phyloP scores from a whole-genome alignment of 176 grass and related monocot genomes.

The Leersia perrieri region DNA sequence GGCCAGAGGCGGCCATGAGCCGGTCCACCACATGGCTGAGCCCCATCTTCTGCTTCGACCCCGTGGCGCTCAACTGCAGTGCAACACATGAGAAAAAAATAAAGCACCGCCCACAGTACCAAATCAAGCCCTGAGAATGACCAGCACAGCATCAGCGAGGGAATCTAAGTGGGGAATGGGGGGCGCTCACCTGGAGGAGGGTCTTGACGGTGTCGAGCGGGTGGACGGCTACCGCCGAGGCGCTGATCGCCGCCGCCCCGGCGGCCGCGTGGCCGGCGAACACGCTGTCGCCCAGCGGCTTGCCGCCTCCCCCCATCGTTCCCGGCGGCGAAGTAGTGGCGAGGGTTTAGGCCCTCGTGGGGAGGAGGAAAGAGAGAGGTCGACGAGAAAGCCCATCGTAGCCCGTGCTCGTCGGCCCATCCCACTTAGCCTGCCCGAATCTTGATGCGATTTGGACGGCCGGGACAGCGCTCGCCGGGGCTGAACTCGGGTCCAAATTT shows the following conservation, averaged over 20 bases:
- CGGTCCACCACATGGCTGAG: slow-evolving; percentile 59
- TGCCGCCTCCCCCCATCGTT: slow-evolving; percentile 49
- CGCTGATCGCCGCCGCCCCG: slow-evolving; percentile 46
- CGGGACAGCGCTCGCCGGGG: background rate
- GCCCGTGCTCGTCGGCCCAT: background rate
- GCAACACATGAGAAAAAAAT: background rate
- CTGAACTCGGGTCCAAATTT: slow-evolving; percentile 17
- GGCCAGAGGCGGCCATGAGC: slow-evolving; percentile 56
- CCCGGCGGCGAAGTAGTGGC: slow-evolving; percentile 3
- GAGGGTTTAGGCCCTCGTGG: slow-evolving; percentile 9
- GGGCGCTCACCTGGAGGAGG: slow-evolving; percentile 64
- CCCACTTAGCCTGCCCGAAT: slow-evolving; percentile 3
- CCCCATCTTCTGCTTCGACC: slow-evolving; percentile 63
- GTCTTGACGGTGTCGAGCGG: slow-evolving; percentile 87
- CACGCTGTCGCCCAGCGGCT: slow-evolving; percentile 59
- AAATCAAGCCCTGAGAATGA: slow-evolving; percentile 24
- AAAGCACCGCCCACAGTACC: background rate
- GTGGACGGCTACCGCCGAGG: slow-evolving; percentile 59
- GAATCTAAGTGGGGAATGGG: background rate
- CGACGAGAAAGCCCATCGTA: background rate
- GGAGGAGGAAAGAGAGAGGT: background rate
- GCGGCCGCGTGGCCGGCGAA: slow-evolving; percentile 66
- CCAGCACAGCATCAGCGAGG: background rate
- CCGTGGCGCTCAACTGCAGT: slow-evolving; percentile 48
- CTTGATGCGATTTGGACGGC: slow-evolving; percentile 12